Base-by-base conservation (phyloP, 257 asterid genomes). In the Dorcoceras hygrometricum region DNA sequence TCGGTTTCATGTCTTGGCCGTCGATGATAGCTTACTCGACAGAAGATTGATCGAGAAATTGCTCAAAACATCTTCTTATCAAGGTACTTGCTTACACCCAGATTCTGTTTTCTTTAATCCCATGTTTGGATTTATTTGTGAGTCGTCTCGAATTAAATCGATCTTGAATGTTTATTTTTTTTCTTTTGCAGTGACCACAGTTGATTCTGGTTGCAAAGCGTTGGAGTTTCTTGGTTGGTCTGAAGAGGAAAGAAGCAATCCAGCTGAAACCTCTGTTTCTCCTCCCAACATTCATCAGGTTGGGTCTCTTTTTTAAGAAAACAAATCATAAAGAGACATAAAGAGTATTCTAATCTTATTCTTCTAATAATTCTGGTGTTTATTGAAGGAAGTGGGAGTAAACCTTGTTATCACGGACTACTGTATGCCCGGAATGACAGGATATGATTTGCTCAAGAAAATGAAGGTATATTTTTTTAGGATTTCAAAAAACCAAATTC, bases 391-490 rank as follows among this genome's bases (percentile, higher is more conserved):
- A 20, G 71, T 70, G 69, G 84, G 80, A 58, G 84, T 82, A 2
- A 76, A 80, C 62, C 82, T 84, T 57, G 82, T 84, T 6, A 84
- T 84, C 22, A 84, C 90, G 59, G 90, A 81, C 75, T 84, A 84
- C 28, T 84, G 90, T 27, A 84, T 84, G 87, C 90, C 90, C 53
- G 90, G 78, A 43, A 84, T 84, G 87, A 77, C 90, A 31, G 90
- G 90, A 26, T 82, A 82, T 71, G 90, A 84, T 76, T 69, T 84
- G 69, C 90, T 84, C 78, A 82, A 74, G 81, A 84, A 82, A 78
- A 80, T 84, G 54, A 84, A 84, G 90, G 90, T 84, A 77, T 32
- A 8, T 29, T 5, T 29, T 29, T 29, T n/a, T n/a, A n/a, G n/a
- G n/a, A n/a, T n/a, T n/a, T n/a, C n/a, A n/a, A n/a, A n/a, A n/a